A percentile compares a stretch with the other conserved stretches of the same genome.
Conservation (phyloP, 768 basidiomycete genomes). For the Mycena haematopus region DNA sequence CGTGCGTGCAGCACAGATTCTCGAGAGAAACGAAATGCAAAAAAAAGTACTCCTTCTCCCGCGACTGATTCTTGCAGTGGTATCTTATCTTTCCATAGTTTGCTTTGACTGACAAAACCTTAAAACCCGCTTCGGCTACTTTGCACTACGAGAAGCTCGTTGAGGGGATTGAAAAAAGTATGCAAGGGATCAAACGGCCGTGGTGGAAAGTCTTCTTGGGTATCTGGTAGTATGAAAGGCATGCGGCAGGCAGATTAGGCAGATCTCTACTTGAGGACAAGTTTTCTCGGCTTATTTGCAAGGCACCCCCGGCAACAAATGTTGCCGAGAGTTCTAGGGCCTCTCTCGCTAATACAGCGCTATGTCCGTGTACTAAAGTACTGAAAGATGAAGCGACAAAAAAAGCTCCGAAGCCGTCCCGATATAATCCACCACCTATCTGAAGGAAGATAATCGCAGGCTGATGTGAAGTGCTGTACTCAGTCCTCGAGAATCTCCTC, state of each 20-base stretch:
- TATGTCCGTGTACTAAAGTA: slow-evolving; percentile 6
- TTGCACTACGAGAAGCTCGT: slow-evolving; percentile 75
- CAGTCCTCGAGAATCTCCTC: slow-evolving; percentile 69
- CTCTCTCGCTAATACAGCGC: not conserved
- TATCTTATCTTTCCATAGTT: slow-evolving; percentile 53
- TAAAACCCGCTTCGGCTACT: slow-evolving; percentile 75
- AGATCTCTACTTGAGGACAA: not conserved
- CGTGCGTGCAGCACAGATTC: slow-evolving; percentile 61
- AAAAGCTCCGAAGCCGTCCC: not conserved
- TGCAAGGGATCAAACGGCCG: slow-evolving; percentile 76
- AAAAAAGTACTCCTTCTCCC: slow-evolving; percentile 59
- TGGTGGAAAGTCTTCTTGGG: slow-evolving; percentile 88
- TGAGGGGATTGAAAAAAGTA: slow-evolving; percentile 78
- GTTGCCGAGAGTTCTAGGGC: slow-evolving; percentile 7
- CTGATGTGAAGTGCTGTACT: slow-evolving; percentile 6
- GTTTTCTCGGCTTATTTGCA: not conserved
- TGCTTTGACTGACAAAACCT: slow-evolving; percentile 64
- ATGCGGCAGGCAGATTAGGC: not conserved
- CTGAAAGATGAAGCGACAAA: not conserved
- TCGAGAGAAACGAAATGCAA: slow-evolving; percentile 61
- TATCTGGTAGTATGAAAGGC: slow-evolving; percentile 59
- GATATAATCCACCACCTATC: not conserved
- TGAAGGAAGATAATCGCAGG: slow-evolving; percentile 8
- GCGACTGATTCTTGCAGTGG: slow-evolving; percentile 27
- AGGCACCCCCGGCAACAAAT: not conserved